These are phyloP conservation scores for Debaryomyces maramus DNA, from an alignment of 805 yeast species.

Conservation along the genomic window DNA sequence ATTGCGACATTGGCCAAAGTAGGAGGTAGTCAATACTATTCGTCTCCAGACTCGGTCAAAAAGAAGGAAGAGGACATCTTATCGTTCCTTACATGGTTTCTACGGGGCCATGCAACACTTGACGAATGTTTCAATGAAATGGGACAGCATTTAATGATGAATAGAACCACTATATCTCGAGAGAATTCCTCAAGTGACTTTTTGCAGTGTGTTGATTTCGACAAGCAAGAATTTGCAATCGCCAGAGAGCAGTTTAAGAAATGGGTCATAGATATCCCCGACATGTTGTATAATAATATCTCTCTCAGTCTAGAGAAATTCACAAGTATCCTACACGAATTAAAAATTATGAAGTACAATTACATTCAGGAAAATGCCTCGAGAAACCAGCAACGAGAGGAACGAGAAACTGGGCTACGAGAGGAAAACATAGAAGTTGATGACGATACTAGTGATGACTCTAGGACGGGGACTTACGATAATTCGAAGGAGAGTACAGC, in stretches of 20 bases:
- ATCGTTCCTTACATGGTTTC: constrained; percentile 1
- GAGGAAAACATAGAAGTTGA: too few species aligned
- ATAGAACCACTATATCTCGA: not conserved
- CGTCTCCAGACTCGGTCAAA: not conserved
- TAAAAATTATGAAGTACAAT: constrained; percentile 6
- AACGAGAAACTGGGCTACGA: not conserved
- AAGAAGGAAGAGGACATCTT: constrained; percentile 2
- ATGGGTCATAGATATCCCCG: constrained; percentile 11
- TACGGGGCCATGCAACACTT: not conserved
- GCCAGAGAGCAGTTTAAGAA: constrained; percentile 6
- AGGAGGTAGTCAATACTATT: constrained; percentile 1
- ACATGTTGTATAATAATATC: constrained; percentile 7
- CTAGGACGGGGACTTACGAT: too few species aligned
- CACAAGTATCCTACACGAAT: constrained; percentile 4
- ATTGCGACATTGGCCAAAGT: constrained; percentile 3
- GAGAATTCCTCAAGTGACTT: not conserved
- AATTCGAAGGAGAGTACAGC: too few species aligned
- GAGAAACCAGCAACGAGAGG: not conserved
- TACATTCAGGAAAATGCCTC: constrained; percentile 1
- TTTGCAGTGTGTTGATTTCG: not conserved
- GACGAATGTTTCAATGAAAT: constrained; percentile 2
- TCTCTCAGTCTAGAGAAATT: constrained; percentile 3
- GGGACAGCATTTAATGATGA: not conserved
- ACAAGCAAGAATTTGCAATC: not conserved
- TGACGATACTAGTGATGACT: too few species aligned